Base-by-base conservation (phyloP, 2,329 filamentous ascomycete species). In the Macroventuria anomochaeta region DNA sequence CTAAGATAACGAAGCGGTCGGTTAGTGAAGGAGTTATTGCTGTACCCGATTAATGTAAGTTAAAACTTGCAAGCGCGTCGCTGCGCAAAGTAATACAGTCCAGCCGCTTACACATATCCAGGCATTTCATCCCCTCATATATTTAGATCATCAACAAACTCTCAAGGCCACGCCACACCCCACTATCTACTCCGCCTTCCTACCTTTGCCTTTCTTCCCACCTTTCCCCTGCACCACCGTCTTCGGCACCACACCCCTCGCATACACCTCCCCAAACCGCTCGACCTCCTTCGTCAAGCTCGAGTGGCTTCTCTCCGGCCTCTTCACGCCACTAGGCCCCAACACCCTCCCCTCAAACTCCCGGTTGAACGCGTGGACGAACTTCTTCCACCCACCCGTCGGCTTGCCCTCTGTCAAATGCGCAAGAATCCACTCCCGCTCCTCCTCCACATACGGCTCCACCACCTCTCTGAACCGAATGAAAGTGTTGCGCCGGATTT, bases 201-300 rank as follows among this genome's bases (percentile, higher is more conserved):
- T 28, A 5, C 12, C 17, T 8, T n/a, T 38, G 5, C 5, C 33
- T 17, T 15, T 32, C 34, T 11, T 47, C 18, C 7, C 18, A 2
- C 34, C 43, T 18, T 21, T 37, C 7, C 4, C 15, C 37, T 49
- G 46, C 31, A 11, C 7, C 3, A 39, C 7, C 0, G 38, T 42
- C 23, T 42, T 34, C 1, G 67, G 65, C 21, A 70, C 59, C 15
- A 47, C 18, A 11, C 65, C 67, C 46, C 58, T 61, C 10, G 36
- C 13, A 41, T 71, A 71, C 15, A 62, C 38, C n/a, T 48, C 39
- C 12, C 63, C 61, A 46, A 70, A 69, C 6, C 68, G 53, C 58
- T 69, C 67, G 8, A 71, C 59, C 53, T 71, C 68, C 44, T 70
- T 71, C 10, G 59, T 68, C 31, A 68, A 50, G 17, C 57, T 63